Percentiles rank a stretch among this genome's conserved stretches.
These are phyloP conservation scores for Lactarius tabidus DNA, from an alignment of 768 basidiomycete genomes.

Conservation along the genomic window DNA sequence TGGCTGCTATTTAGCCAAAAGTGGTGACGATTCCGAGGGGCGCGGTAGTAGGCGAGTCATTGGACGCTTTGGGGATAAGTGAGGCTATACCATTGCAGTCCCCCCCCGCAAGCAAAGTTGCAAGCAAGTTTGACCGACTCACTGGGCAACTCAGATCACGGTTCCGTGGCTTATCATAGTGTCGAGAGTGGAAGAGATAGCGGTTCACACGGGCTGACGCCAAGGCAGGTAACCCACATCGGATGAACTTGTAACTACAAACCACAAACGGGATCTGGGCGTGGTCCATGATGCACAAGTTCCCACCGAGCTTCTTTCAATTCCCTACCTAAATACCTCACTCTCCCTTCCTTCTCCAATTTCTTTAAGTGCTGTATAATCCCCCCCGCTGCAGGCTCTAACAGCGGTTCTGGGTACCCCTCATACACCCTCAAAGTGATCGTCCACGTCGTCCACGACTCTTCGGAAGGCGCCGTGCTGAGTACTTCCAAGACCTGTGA, in stretches of 20 bases:
- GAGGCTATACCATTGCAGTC: background rate
- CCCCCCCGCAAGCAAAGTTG: background rate
- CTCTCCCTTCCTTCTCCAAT: slow-evolving; percentile 59
- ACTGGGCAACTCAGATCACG: background rate
- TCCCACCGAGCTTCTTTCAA: slow-evolving; percentile 50
- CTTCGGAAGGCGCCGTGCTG: slow-evolving; percentile 33
- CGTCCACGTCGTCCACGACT: slow-evolving; percentile 57
- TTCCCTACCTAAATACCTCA: slow-evolving; percentile 49
- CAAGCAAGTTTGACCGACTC: background rate
- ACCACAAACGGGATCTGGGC: background rate
- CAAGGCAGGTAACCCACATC: background rate
- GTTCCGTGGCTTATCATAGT: background rate
- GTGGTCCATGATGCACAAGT: slow-evolving; percentile 18
- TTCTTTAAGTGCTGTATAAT: slow-evolving; percentile 72
- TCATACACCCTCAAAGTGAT: slow-evolving; percentile 67
- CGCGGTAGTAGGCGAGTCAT: background rate
- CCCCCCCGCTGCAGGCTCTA: slow-evolving; percentile 66
- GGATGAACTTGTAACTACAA: background rate
- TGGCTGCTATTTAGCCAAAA: background rate
- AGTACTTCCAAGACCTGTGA: slow-evolving; percentile 63
- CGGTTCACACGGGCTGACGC: background rate
- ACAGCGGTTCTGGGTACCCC: slow-evolving; percentile 63
- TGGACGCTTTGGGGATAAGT: background rate
- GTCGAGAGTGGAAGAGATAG: background rate
- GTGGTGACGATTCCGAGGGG: background rate